Evolutionary conservation across 2,329 filamentous ascomycete species (phyloP).

Genomic region (Beauveria sp.): DNA sequence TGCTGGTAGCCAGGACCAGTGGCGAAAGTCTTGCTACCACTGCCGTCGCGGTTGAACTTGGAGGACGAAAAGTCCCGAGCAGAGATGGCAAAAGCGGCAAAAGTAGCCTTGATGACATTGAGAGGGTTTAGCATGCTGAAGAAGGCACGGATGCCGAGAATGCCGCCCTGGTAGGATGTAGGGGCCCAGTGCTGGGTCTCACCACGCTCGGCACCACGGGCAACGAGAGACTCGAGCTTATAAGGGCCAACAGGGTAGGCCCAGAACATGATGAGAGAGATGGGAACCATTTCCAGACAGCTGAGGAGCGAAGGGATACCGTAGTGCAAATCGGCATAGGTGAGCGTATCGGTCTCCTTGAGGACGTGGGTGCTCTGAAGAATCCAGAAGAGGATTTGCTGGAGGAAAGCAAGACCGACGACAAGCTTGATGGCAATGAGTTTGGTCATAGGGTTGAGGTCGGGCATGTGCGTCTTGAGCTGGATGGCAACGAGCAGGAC

Average conservation of each 20-base stretch:
- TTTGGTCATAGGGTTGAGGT: conserved; percentile 11
- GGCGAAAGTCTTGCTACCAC: background rate
- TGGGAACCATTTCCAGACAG: conserved; percentile 20
- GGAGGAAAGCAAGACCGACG: conserved; percentile 17
- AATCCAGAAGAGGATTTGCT: conserved; percentile 21
- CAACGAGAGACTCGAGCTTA: conserved; percentile 12
- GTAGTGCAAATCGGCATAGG: conserved; percentile 18
- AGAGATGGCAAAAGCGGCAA: conserved; percentile 1
- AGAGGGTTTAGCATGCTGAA: conserved; percentile 11
- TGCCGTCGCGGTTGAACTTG: conserved; percentile 2
- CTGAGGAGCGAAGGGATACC: conserved; percentile 18
- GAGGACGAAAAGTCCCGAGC: conserved; percentile 2
- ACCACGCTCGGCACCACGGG: conserved; percentile 9
- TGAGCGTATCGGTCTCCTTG: conserved; percentile 16
- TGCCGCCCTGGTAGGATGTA: conserved; percentile 18
- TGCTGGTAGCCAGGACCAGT: conserved; percentile 9
- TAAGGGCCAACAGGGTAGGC: conserved; percentile 19
- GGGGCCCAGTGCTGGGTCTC: conserved; percentile 11
- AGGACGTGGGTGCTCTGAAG: conserved; percentile 15
- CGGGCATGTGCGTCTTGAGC: conserved; percentile 12
- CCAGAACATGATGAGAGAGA: conserved; percentile 18
- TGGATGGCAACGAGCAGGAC: conserved; percentile 17
- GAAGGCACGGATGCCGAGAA: conserved; percentile 15
- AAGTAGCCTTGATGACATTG: conserved; percentile 11
- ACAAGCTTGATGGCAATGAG: conserved; percentile 16